Evolutionary conservation across 768 basidiomycete genomes (phyloP).

Genomic region (Bullera alba): DNA sequence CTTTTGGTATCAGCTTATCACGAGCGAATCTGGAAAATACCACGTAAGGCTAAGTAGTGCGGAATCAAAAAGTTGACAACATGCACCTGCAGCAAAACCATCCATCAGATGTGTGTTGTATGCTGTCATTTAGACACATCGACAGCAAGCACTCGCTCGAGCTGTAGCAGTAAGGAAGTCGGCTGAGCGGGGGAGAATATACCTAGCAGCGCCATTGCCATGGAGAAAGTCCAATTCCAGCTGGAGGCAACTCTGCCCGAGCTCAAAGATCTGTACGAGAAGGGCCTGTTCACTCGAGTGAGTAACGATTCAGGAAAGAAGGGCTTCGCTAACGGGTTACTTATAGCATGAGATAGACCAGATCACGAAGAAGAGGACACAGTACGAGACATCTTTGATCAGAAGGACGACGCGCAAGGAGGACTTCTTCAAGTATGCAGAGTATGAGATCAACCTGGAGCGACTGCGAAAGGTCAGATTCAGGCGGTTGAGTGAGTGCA

Average conservation of each 20-base stretch:
- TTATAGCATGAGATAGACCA: conserved; percentile 67
- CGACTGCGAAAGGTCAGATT: conserved; percentile 67
- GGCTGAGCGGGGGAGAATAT: too few species aligned
- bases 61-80: neutral
- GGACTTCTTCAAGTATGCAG: conserved; percentile 84
- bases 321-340: neutral
- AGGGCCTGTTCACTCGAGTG: conserved; percentile 73
- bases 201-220: conserved; percentile 46
- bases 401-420: conserved; percentile 75
- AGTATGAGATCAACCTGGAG: conserved; percentile 85
- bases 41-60: too few species aligned
- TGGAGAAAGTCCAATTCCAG: conserved; percentile 92
- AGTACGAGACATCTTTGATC: conserved; percentile 74
- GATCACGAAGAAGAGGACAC: conserved; percentile 76
- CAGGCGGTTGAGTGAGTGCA: conserved; percentile 60
- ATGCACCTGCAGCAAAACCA: too few species aligned
- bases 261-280: conserved; percentile 84
- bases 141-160: too few species aligned
- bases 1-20: too few species aligned
- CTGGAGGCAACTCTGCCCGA: conserved; percentile 96
- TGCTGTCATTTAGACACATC: too few species aligned
- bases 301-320: conserved; percentile 22
- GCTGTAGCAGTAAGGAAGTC: too few species aligned
- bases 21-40: too few species aligned
- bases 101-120: too few species aligned